Evolutionary conservation across 2,329 filamentous ascomycete species (phyloP).

Genomic region (Escovopsis weberi): DNA sequence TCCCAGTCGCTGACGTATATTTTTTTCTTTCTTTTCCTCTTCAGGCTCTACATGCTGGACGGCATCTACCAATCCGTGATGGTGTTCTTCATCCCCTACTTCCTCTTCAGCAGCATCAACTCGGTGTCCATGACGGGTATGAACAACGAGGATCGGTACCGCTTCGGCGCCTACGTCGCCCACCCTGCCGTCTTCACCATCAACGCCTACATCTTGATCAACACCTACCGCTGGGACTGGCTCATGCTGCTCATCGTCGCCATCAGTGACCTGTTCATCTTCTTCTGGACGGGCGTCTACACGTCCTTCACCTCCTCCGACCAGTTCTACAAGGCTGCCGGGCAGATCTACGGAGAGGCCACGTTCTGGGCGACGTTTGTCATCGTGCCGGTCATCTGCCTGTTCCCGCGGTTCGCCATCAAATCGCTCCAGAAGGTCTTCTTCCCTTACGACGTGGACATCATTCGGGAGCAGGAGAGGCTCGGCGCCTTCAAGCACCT

Average conservation of each 20-base stretch:
- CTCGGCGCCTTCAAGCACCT: slow-evolving; percentile 71
- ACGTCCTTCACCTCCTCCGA: slow-evolving; percentile 33
- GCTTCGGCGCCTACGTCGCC: slow-evolving; percentile 77
- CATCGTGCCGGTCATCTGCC: slow-evolving; percentile 63
- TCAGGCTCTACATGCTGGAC: slow-evolving; percentile 83
- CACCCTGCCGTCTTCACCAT: slow-evolving; percentile 75
- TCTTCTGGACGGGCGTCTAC: slow-evolving; percentile 92
- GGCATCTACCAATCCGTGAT: slow-evolving; percentile 90
- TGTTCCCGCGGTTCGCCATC: slow-evolving; percentile 75
- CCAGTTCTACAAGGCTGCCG: slow-evolving; percentile 59
- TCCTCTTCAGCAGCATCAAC: slow-evolving; percentile 55
- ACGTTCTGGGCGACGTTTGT: slow-evolving; percentile 80
- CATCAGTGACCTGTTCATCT: slow-evolving; percentile 76
- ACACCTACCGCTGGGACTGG: slow-evolving; percentile 98
- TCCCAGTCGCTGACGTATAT: neutral
- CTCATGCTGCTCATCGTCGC: slow-evolving; percentile 70
- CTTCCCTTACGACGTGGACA: slow-evolving; percentile 84
- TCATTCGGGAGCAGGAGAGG: slow-evolving; percentile 82
- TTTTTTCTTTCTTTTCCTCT: slow-evolving; percentile 9
- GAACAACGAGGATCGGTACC: slow-evolving; percentile 61
- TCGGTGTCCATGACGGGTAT: slow-evolving; percentile 61
- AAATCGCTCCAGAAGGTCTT: slow-evolving; percentile 91
- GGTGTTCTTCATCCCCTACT: slow-evolving; percentile 83
- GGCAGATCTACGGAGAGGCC: slow-evolving; percentile 65
- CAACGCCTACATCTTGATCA: slow-evolving; percentile 89